Base-by-base conservation (phyloP, 768 basidiomycete genomes). In the Podaxis sp. region DNA sequence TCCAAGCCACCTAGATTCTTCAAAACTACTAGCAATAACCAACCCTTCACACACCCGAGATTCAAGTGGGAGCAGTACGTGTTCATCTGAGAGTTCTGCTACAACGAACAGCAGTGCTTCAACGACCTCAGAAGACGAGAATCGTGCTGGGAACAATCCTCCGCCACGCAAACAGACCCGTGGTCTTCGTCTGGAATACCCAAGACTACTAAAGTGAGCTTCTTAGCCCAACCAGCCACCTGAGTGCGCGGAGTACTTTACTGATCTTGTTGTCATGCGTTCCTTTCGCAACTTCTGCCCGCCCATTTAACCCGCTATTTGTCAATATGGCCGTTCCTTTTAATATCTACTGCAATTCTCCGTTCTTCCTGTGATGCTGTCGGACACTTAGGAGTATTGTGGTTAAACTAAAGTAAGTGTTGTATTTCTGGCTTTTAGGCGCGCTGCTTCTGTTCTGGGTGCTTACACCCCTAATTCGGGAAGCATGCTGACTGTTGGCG, bases 381-480 rank as follows among this genome's bases (percentile, higher is more conserved):
- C 40, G 58, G 59, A 59, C 40, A 43, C 22, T 53, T 41, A 60
- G 59, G 59, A 27, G 59, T 33, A n/a, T 60, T 27, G 51, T 19
- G 3, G 29, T 60, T n/a, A 60, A 60, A 33, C 27, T 60, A 25
- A 60, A 46, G 59, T 60, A 51, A 46, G 59, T 46, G 43, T 19
- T 46, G n/a, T 19, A 19, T n/a, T 7, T 8, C 19, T 19, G 19
- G 17, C 8, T 2, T n/a, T 41, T 15, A n/a, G 12, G 40, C 40
- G 40, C 40, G 12, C 40, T 50, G 47, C 33, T n/a, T 51, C 33
- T 50, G 25, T 27, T 24, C 27, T 41, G 19, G 24, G 43, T 1
- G 17, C 27, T 46, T 6, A 12, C 43, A 24, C 24, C 13, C 19
- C 36, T 55, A 33, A 36, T 8, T 46, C n/a, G 43, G n/a, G 17